Base-by-base conservation (phyloP, 164 flowering plant genomes). In the Macadamia integrifolia region DNA sequence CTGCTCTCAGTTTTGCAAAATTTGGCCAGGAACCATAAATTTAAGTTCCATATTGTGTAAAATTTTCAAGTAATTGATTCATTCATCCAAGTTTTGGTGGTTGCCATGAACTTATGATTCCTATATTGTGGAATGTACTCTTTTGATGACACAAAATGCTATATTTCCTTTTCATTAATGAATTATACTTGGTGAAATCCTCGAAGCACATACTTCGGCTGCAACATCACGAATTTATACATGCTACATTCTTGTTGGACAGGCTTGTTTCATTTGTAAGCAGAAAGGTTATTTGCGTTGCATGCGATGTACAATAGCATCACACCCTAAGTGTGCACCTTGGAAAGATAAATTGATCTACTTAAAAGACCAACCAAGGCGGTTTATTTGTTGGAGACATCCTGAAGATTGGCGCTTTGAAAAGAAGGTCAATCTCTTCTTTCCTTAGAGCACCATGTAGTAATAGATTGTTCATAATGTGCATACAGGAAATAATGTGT, bases 331-430 rank as follows among this genome's bases (percentile, higher is more conserved):
- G 68, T 92, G 96, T 80, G 86, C 88, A 32, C 82, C 99, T 29
- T 94, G 96, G 90, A 86, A 89, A 49, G 87, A 88, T 62, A 61
- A 73, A 67, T 91, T 94, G 60, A 70, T 81, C 44, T 77, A 74
- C 64, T 53, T 86, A 58, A 66, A 68, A 58, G 68, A 76, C 63
- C 84, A 78, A 69, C 84, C 86, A 9, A 79, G 88, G 17, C 70
- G 69, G 74, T 92, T 85, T 59, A 74, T 94, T 77, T 94, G 99
- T 71, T 94, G 99, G 99, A 83, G 86, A 84, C 97, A 91, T 82
- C 80, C 85, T 64, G 18, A 83, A 64, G 81, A 94, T 80, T 91
- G 92, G 97, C 81, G 79, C 58, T 75, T 80, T 66, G 88, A 86
- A 62, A 77, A 76, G 76, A 78, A 91, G 99, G 99, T 94, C 89